Evolutionary conservation across 2,329 filamentous ascomycete species (phyloP), one percentile per base, ranked within the genome.

Genomic region (Cadophora malorum): DNA sequence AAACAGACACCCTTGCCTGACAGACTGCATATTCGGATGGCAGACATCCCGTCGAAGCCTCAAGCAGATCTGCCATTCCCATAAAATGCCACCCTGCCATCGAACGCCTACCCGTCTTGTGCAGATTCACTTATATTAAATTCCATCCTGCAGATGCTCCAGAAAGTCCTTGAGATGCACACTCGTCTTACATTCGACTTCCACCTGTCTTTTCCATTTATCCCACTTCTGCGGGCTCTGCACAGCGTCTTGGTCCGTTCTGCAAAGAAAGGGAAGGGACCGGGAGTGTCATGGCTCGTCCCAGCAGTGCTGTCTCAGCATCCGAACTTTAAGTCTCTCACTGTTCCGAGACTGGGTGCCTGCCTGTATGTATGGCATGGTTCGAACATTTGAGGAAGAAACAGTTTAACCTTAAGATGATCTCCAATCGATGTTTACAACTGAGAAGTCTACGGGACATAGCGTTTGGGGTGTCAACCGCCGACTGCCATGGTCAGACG

Each of bases 361-460:
- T 50, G 16, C 41, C 28, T 47, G 19, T 10, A n/a, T 28, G 35
- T n/a, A 8, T 58, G 31, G 33, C 55, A n/a, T 16, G 21, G n/a
- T 45, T 10, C n/a, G 41, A 19, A 62, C 25, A 21, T 4, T n/a
- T 23, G 14, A 12, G 6, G 25, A 60, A 38, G 41, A 66, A 59
- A 38, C 28, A 66, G 56, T 53, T 66, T 55, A 61, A 55, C 31
- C 47, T 61, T 52, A 59, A 59, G 5, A 28, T 50, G 58, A 61
- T 66, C 31, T 64, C 45, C 63, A 23, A 28, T 49, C 14, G 33
- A 45, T 55, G 49, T 45, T 49, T 50, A 25, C 45, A 53, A 61
- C 47, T 33, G 33, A 47, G 59, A 49, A 49, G 25, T 62, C 59
- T 50, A 50, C 16, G 16, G 6, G 33, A 23, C 16, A 50, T 8